Percentiles rank a stretch among this genome's conserved stretches.
Evolutionary conservation across 2,329 filamentous ascomycete genomes (phyloP).

Genomic region (Esteya vermicola): DNA sequence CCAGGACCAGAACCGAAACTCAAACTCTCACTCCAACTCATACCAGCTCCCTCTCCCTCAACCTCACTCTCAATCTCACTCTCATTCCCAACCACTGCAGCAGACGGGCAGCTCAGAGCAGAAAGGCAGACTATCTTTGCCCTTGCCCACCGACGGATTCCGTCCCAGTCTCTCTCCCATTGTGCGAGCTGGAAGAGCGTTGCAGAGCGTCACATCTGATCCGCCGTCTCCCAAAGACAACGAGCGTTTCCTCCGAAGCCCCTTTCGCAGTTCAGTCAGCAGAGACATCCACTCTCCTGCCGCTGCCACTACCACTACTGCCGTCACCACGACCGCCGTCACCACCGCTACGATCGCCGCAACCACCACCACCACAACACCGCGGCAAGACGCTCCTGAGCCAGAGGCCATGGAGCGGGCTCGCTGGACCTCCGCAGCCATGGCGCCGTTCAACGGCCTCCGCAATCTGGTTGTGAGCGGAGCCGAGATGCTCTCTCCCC

Average conservation of each 20-base stretch:
- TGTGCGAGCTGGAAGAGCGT: constrained; percentile 38
- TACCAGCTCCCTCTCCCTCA: too few relatives aligned
- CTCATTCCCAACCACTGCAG: too few relatives aligned
- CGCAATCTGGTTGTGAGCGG: constrained; percentile 17
- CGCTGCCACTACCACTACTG: not conserved
- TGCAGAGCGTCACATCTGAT: constrained; percentile 45
- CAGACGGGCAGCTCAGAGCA: constrained; percentile 3
- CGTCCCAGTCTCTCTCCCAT: constrained; percentile 41
- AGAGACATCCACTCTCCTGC: constrained; percentile 18
- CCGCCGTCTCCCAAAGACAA: constrained; percentile 38
- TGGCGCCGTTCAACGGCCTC: constrained; percentile 17
- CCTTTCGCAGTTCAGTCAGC: constrained; percentile 29
- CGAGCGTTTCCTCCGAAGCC: constrained; percentile 39
- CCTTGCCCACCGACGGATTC: constrained; percentile 14
- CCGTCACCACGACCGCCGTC: not conserved
- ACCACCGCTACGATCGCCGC: too few relatives aligned
- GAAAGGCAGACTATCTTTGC: constrained; percentile 10
- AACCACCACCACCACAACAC: too few relatives aligned
- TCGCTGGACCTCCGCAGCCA: constrained; percentile 8
- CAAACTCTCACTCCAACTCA: too few relatives aligned
- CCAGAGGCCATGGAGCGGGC: not conserved
- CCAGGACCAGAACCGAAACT: too few relatives aligned
- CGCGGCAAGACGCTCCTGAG: too few relatives aligned
- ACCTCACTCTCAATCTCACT: too few relatives aligned
- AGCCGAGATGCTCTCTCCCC: constrained; percentile 17